Conservation (phyloP, 2,329 filamentous ascomycete species). For the Aureobasidium sp. region DNA sequence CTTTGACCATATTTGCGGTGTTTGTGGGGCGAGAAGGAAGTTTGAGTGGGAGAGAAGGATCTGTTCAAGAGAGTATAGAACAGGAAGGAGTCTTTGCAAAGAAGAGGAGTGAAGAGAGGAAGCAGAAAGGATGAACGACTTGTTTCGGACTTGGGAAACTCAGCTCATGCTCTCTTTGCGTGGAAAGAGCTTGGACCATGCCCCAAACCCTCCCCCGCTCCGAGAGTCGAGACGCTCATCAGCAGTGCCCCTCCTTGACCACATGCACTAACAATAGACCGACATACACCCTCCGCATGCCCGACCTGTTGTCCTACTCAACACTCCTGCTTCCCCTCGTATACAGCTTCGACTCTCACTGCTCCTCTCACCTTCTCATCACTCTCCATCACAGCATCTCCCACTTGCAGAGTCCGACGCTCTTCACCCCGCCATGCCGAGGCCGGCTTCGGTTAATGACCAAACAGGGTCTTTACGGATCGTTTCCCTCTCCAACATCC, state of each 20-base stretch:
- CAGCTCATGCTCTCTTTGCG: not conserved
- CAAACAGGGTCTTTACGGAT: not conserved
- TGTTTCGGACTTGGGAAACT: not conserved
- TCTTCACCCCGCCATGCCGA: not conserved
- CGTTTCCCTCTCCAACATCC: not conserved
- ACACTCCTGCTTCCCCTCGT: not conserved
- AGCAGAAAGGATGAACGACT: not conserved
- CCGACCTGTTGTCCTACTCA: not conserved
- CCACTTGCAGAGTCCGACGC: not conserved
- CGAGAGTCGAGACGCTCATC: not conserved
- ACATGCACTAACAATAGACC: not conserved
- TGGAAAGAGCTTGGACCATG: not conserved
- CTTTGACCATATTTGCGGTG: slow-evolving; percentile 19
- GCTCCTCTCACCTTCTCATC: not conserved
- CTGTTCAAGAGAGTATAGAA: not conserved
- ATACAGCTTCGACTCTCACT: not conserved
- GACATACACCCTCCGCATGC: not conserved
- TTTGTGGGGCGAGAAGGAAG: not conserved
- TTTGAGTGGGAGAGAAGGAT: not conserved
- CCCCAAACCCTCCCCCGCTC: not conserved
- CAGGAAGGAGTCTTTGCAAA: not conserved
- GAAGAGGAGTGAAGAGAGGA: not conserved
- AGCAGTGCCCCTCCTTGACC: not conserved
- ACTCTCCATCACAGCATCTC: not conserved
- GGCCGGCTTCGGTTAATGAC: not conserved